Conservation (phyloP, 805 yeast species). For the Candida maris region DNA sequence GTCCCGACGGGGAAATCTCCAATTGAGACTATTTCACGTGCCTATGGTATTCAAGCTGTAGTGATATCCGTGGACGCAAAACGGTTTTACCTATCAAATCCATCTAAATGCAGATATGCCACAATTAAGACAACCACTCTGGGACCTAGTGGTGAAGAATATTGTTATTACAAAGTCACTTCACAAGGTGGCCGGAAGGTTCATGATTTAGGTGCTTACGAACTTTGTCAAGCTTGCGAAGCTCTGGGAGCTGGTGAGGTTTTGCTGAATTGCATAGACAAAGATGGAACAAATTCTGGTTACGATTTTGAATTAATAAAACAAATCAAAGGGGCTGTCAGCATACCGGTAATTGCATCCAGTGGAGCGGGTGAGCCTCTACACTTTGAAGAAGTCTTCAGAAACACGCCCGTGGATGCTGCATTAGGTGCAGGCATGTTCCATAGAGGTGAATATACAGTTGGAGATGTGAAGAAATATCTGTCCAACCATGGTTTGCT, state of each 20-base stretch:
- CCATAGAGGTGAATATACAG: constrained; percentile 92
- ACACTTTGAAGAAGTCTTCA: constrained; percentile 87
- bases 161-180: constrained; percentile 93
- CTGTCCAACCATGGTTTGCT: constrained; percentile 58
- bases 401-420: constrained; percentile 82
- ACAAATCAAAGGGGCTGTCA: constrained; percentile 71
- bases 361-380: constrained; percentile 95
- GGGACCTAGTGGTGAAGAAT: constrained; percentile 88
- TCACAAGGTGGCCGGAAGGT: constrained; percentile 93
- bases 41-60: constrained; percentile 96
- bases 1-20: constrained; percentile 74
- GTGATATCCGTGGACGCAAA: constrained; percentile 98
- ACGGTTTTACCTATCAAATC: constrained; percentile 68
- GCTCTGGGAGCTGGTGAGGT: constrained; percentile 96
- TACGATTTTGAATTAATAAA: constrained; percentile 81
- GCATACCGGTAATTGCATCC: constrained; percentile 94
- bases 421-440: constrained; percentile 99
- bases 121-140: constrained; percentile 58
- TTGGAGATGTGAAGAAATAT: constrained; percentile 72
- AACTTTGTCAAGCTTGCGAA: constrained; percentile 84
- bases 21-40: constrained; percentile 86
- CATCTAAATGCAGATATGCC: constrained; percentile 57
- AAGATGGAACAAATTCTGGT: constrained; percentile 95
- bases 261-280: constrained; percentile 88
- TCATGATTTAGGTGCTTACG: constrained; percentile 87